A percentile compares a stretch with the other conserved stretches of the same genome.
These are phyloP conservation scores for Cutaneotrichosporon mucoides DNA, from an alignment of 1,284 basidiomycete species.

Conservation along the genomic window DNA sequence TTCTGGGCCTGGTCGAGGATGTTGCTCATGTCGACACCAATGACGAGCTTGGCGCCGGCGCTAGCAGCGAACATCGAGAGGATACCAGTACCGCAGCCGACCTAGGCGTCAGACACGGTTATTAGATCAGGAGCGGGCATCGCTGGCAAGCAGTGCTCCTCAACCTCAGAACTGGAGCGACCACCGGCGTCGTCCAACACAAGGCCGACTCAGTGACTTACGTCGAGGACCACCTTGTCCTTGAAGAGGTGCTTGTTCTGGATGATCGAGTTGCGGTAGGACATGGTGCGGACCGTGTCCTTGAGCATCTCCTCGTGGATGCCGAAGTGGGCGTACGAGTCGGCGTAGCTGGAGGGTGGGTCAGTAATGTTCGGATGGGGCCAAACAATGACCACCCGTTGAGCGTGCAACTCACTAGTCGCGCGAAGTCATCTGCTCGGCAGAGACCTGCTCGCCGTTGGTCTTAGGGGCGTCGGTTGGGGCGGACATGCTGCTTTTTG, in stretches of 20 bases:
- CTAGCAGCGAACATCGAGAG: slow-evolving; percentile 99
- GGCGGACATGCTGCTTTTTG: slow-evolving; percentile 15
- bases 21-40: slow-evolving; percentile 99
- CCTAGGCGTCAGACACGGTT: slow-evolving; percentile 25
- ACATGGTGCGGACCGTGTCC: slow-evolving; percentile 89
- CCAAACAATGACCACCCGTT: too few species aligned
- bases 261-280: slow-evolving; percentile 91
- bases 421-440: slow-evolving; percentile 43
- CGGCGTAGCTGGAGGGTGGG: slow-evolving; percentile 66
- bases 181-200: too few species aligned
- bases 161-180: too few species aligned
- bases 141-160: too few species aligned
- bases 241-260: slow-evolving; percentile 96
- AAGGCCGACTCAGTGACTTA: slow-evolving; percentile 23
- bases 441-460: slow-evolving; percentile 37
- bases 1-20: slow-evolving; percentile 98
- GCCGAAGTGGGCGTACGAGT: slow-evolving; percentile 68
- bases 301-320: slow-evolving; percentile 99
- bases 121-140: too few species aligned
- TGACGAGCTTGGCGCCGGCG: slow-evolving; percentile 93
- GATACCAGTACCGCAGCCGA: slow-evolving; percentile 98
- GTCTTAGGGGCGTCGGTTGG: slow-evolving; percentile 18
- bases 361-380: too few species aligned
- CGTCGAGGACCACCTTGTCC: slow-evolving; percentile 93
- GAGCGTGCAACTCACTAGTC: slow-evolving; percentile 41